phyloP scores from a whole-genome alignment of 2,329 filamentous ascomycete species.

The Cadophora sp. region DNA sequence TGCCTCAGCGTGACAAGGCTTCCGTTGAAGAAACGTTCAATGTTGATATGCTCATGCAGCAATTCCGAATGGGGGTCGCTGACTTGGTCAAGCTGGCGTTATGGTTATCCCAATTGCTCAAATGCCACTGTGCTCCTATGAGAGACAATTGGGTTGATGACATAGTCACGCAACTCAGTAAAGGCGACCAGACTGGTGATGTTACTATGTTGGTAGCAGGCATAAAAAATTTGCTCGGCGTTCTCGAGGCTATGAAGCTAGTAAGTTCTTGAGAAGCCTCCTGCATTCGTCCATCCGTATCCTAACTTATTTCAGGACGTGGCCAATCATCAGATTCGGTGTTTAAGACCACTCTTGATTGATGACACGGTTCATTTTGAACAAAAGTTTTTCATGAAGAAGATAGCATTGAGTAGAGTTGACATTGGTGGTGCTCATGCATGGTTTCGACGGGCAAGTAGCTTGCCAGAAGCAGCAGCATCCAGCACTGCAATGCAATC shows the following conservation, averaged over 20 bases:
- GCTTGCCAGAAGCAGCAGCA: slow-evolving; percentile 42
- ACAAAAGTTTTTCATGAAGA: slow-evolving; percentile 82
- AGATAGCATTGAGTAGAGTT: slow-evolving; percentile 69
- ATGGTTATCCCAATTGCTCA: slow-evolving; percentile 86
- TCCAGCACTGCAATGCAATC: slow-evolving; percentile 46
- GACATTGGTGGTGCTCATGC: slow-evolving; percentile 62
- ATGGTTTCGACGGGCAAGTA: slow-evolving; percentile 65
- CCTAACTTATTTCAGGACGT: slow-evolving; percentile 63
- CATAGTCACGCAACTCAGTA: slow-evolving; percentile 82
- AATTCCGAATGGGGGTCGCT: slow-evolving; percentile 84
- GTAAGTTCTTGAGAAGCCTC: slow-evolving; percentile 37
- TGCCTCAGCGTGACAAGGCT: slow-evolving; percentile 83
- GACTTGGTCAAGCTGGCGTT: slow-evolving; percentile 82
- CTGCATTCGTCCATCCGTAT: background rate
- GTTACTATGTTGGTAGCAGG: slow-evolving; percentile 77
- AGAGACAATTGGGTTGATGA: slow-evolving; percentile 88
- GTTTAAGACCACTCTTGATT: slow-evolving; percentile 82
- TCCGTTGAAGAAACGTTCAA: slow-evolving; percentile 86
- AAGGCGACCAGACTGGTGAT: slow-evolving; percentile 75
- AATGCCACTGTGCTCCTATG: slow-evolving; percentile 96
- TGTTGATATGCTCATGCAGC: slow-evolving; percentile 87
- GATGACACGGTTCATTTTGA: slow-evolving; percentile 93
- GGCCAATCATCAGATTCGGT: slow-evolving; percentile 94
- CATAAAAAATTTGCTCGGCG: slow-evolving; percentile 79
- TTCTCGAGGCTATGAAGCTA: slow-evolving; percentile 95